phyloP scores from a whole-genome alignment of 176 grass and related monocot genomes.

The Cymbopogon citratus region DNA sequence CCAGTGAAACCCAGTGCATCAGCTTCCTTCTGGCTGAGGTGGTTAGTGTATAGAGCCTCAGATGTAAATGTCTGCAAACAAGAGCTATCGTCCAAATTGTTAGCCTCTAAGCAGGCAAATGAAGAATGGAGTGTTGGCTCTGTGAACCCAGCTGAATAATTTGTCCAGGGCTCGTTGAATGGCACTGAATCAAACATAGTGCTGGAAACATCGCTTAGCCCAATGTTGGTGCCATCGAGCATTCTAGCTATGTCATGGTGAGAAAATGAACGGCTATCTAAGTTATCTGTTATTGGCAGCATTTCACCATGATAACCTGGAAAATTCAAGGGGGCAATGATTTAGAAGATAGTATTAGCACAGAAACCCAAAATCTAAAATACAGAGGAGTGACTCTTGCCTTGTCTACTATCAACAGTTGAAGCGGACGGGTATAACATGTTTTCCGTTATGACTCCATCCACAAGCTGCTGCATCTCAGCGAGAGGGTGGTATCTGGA shows the following conservation, averaged over 20 bases:
- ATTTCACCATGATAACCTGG: slow-evolving; percentile 57
- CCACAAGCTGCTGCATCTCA: slow-evolving; percentile 90
- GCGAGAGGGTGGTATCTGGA: slow-evolving; percentile 83
- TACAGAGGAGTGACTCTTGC: slow-evolving; percentile 7
- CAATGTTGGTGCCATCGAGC: slow-evolving; percentile 35
- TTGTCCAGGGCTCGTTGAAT: slow-evolving; percentile 39
- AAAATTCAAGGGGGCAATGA: slow-evolving; percentile 23
- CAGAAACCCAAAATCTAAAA: not conserved
- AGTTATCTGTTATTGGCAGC: slow-evolving; percentile 33
- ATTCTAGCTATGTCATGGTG: slow-evolving; percentile 61
- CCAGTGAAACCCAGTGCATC: slow-evolving; percentile 37
- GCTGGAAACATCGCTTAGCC: slow-evolving; percentile 38
- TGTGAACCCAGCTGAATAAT: slow-evolving; percentile 32
- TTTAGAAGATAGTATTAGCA: slow-evolving; percentile 13
- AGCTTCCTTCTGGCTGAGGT: slow-evolving; percentile 38
- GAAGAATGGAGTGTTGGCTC: slow-evolving; percentile 44
- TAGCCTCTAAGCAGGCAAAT: slow-evolving; percentile 35
- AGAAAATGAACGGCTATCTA: slow-evolving; percentile 47
- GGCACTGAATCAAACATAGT: slow-evolving; percentile 51
- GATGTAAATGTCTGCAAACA: slow-evolving; percentile 40
- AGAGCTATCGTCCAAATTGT: slow-evolving; percentile 28
- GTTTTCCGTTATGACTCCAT: slow-evolving; percentile 53
- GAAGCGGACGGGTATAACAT: slow-evolving; percentile 30
- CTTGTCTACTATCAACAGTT: slow-evolving; percentile 37
- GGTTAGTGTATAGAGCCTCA: slow-evolving; percentile 48